Base-by-base conservation (phyloP, 371 early-diverging fungal genomes). In the Gilbertella persicaria region DNA sequence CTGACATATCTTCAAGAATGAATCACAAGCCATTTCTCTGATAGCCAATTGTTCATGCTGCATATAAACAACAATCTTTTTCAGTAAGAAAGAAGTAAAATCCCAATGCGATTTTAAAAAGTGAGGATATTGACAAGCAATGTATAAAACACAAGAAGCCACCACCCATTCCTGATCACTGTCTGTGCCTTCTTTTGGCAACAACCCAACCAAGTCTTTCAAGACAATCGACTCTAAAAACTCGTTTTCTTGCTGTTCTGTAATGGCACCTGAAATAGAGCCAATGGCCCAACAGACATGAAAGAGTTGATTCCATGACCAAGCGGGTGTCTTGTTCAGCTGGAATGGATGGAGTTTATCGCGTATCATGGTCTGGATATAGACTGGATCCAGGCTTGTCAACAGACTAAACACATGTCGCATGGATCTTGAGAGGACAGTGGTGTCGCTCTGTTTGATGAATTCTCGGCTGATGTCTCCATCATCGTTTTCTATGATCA, bases 11-110 rank as follows among this genome's bases (percentile, higher is more conserved):
- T 94, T 97, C 44, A 95, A 87, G 66, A 99, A 95, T 2, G 98
- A 94, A 72, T 99, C 97, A 68, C 99, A 98, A 5, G 99, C 99
- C 99, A 99, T 99, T 62, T 99, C 99, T 66, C 94, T 93, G 8
- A 99, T 92, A 67, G 96, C 95, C 67, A 93, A 92, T 64, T 97
- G 94, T 68, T 96, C 97, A 58, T 95, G 20, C 21, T 47, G 93
- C 95, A 99, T 94, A 73, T 98, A 99, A 66, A 94, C 95, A 66
- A 98, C 94, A 24, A 98, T 79, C 69, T 97, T 99, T 78, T 94
- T 93, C 53, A 97, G 87, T 10, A 98, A 94, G 2, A 98, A 93
- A 70, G 93, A 96, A 57, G 97, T 76, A 73, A 99, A 96, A 63
- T 92, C 94, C 90, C 94, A 93, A 66, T 98, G 97, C 1, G 93